A percentile compares a stretch with the other conserved stretches of the same genome.
phyloP scores from a whole-genome alignment of 2,329 filamentous ascomycete species.

The Scleromitrula shiraiana region DNA sequence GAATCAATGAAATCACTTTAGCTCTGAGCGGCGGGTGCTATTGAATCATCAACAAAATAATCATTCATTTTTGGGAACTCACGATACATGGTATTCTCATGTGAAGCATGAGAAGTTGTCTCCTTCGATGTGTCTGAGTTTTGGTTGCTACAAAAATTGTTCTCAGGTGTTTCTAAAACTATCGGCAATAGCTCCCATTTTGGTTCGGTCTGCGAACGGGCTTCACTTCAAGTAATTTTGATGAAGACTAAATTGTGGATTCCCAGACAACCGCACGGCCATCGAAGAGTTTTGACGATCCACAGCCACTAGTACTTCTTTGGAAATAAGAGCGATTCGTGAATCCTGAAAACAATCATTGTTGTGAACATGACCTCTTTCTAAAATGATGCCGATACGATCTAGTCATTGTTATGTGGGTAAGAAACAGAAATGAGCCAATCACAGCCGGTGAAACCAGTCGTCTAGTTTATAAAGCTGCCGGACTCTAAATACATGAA shows the following conservation, averaged over 20 bases:
- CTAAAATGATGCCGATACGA: constrained; percentile 1
- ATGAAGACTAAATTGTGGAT: not conserved
- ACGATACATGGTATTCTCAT: not conserved
- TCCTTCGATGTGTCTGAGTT: not conserved
- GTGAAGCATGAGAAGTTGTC: not conserved
- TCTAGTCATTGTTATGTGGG: no score
- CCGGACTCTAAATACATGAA: constrained; percentile 1
- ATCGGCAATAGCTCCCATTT: not conserved
- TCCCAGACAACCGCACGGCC: constrained; percentile 3
- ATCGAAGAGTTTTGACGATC: not conserved
- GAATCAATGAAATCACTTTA: no score
- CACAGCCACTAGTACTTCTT: not conserved
- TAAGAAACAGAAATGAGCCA: constrained; percentile 1
- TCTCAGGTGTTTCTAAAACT: not conserved
- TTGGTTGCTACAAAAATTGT: not conserved
- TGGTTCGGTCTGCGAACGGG: not conserved
- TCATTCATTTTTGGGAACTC: not conserved
- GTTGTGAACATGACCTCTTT: not conserved
- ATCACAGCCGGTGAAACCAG: no score
- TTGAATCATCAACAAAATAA: not conserved
- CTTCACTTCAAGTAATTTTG: not conserved
- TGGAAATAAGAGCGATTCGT: not conserved
- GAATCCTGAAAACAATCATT: not conserved
- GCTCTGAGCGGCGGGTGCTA: not conserved
- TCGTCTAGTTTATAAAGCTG: not conserved